Evolutionary conservation across 2,329 filamentous ascomycete genomes (phyloP), one percentile per base, ranked within the genome.

Genomic region (Claviceps monticola): DNA sequence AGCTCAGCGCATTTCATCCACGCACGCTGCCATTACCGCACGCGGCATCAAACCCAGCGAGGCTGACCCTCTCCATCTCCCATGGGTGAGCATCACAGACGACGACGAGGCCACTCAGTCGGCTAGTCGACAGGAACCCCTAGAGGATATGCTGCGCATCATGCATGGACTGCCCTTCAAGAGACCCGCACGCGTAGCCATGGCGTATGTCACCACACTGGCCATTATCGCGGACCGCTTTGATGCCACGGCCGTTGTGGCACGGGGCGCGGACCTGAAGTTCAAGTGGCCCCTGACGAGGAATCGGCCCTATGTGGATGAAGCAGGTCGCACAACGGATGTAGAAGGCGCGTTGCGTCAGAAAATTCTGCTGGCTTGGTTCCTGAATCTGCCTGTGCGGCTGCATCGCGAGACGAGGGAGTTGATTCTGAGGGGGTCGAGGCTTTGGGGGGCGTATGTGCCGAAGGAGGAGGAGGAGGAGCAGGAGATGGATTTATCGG

Each of bases 181-280:
- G 48, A 65, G 68, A 1, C 50, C 59, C 4, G 55, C 60, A 2
- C 57, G 57, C 23, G 70, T 75, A 19, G 76, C 75, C 16, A 74
- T 86, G 56, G 67, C 76, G 6, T 84, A 84, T 56, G 71, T 86
- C 11, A 78, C 81, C 14, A 84, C 83, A 1, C 68, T 89, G 42
- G 80, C 83, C 42, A 75, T 88, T 49, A 75, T 87, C 52, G 83
- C 84, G 9, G 86, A 89, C 64, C 78, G 83, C 45, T 89, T 88
- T 65, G 82, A 84, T 66, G 84, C 82, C 54, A 66, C 80, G 2
- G 63, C 71, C 2, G 63, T 71, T 11, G 72, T 88, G 1, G 71
- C 76, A 8, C 70, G 69, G 46, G 78, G 79, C 56, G 62, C 65
- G 14, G 63, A 70, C 11, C 60, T 73, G 47, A 78, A 72, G 59